Percentiles rank a stretch among this genome's conserved stretches.
Conservation (phyloP, 441 rosid species). For the Eutrema salsugineum region DNA sequence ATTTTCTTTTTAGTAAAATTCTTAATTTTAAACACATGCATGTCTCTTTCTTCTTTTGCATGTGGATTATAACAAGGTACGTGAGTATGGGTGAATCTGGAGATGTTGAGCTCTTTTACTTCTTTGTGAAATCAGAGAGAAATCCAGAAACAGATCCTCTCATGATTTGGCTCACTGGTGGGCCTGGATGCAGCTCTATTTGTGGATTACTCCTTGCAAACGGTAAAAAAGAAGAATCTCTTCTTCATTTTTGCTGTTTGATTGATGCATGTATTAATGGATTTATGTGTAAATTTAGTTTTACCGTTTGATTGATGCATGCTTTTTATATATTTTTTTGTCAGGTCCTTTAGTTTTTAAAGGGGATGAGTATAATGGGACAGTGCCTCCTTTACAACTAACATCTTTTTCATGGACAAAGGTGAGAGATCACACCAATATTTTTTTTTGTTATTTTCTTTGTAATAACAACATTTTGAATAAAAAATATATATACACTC, state of each 20-base stretch:
- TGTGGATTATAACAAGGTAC: constrained; percentile 38
- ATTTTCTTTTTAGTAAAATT: no score
- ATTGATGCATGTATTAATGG: not conserved
- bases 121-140: constrained; percentile 61
- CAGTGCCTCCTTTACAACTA: constrained; percentile 51
- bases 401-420: constrained; percentile 77
- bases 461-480: not conserved
- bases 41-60: not conserved
- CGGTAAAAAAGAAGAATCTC: constrained; percentile 39
- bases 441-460: not conserved
- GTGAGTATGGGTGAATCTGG: constrained; percentile 62
- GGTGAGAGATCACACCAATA: constrained; percentile 23
- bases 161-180: constrained; percentile 81
- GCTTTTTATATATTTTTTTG: no score
- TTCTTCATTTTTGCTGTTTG: not conserved
- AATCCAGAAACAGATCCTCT: constrained; percentile 50
- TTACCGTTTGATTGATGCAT: no score
- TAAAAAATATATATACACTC: not conserved
- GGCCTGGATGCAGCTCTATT: constrained; percentile 72
- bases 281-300: not conserved
- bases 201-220: constrained; percentile 51
- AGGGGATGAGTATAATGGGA: constrained; percentile 57
- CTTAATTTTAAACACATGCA: not conserved
- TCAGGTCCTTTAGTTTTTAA: constrained; percentile 66
- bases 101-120: constrained; percentile 65